These are phyloP conservation scores for Byssothecium circinans DNA, from an alignment of 2,329 filamentous ascomycete species.

Conservation along the genomic window DNA sequence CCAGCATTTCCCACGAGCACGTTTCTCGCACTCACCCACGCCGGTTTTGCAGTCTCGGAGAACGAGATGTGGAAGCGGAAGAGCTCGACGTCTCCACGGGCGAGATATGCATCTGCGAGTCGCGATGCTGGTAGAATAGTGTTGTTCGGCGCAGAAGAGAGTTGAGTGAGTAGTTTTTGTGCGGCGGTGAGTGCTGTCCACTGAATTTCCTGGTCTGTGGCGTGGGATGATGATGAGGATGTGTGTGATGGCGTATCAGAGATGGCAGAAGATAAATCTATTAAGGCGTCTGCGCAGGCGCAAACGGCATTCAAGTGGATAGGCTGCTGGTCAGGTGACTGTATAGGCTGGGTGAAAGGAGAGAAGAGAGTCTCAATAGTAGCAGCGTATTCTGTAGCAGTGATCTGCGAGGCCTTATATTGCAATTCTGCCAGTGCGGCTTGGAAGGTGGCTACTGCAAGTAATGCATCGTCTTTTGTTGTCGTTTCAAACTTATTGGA, in stretches of 20 bases:
- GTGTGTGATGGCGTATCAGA: slow-evolving; percentile 26
- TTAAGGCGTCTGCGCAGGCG: slow-evolving; percentile 59
- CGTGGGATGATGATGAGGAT: slow-evolving; percentile 13
- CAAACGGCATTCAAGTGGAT: slow-evolving; percentile 56
- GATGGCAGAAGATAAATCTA: slow-evolving; percentile 56
- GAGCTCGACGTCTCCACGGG: slow-evolving; percentile 37
- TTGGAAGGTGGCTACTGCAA: slow-evolving; percentile 60
- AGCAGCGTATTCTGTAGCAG: slow-evolving; percentile 56
- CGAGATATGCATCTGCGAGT: slow-evolving; percentile 36
- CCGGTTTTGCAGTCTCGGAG: slow-evolving; percentile 23
- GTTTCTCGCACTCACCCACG: slow-evolving; percentile 35
- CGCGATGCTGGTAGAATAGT: slow-evolving; percentile 24
- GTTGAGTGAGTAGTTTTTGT: slow-evolving; percentile 30
- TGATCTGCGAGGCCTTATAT: slow-evolving; percentile 55
- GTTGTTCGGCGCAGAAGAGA: slow-evolving; percentile 21
- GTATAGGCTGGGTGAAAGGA: slow-evolving; percentile 44
- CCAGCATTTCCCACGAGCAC: slow-evolving; percentile 44
- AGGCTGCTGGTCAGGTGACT: slow-evolving; percentile 54
- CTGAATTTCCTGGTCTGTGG: slow-evolving; percentile 26
- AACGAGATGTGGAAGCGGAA: slow-evolving; percentile 37
- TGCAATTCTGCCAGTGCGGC: slow-evolving; percentile 59
- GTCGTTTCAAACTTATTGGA: slow-evolving; percentile 37
- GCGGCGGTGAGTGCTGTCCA: slow-evolving; percentile 39
- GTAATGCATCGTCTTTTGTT: slow-evolving; percentile 54
- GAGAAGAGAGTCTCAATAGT: slow-evolving; percentile 41